phyloP scores from a whole-genome alignment of 2,329 filamentous ascomycete species.

The Remersonia thermophila region DNA sequence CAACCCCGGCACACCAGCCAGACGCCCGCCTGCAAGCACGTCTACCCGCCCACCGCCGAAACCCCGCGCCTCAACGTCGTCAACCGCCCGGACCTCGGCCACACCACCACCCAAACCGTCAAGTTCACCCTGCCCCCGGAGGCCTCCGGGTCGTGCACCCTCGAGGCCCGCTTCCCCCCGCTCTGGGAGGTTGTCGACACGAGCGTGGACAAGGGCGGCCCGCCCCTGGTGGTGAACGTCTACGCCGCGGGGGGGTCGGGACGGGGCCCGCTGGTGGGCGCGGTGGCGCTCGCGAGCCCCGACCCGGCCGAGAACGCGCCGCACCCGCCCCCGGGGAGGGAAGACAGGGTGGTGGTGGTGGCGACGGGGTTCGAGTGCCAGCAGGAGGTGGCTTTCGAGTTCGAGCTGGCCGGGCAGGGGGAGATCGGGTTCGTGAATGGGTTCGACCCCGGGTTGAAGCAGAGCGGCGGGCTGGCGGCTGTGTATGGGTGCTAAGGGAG shows the following conservation, averaged over 20 bases:
- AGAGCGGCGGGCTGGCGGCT: constrained; percentile 2
- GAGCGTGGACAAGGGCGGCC: constrained; percentile 6
- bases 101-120: constrained; percentile 5
- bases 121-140: constrained; percentile 13
- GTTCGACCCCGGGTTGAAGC: not conserved
- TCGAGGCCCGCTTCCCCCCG: constrained; percentile 19
- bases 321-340: too few species aligned
- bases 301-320: constrained; percentile 3
- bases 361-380: constrained; percentile 20
- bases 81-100: constrained; percentile 2
- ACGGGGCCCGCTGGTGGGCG: constrained; percentile 17
- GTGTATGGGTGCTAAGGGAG: constrained; percentile 2
- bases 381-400: constrained; percentile 14
- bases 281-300: constrained; percentile 11
- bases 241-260: constrained; percentile 14
- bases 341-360: constrained; percentile 10
- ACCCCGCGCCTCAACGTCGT: constrained; percentile 1
- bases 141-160: constrained; percentile 17
- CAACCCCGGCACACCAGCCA: not conserved
- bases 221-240: constrained; percentile 12
- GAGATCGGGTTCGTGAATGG: constrained; percentile 8
- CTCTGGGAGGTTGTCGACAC: constrained; percentile 18
- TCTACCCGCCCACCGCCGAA: constrained; percentile 4
- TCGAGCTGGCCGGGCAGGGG: constrained; percentile 13
- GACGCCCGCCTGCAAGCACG: not conserved